Conservation (phyloP, 108 stramenopile genomes). For the Cyclotella sp. region DNA sequence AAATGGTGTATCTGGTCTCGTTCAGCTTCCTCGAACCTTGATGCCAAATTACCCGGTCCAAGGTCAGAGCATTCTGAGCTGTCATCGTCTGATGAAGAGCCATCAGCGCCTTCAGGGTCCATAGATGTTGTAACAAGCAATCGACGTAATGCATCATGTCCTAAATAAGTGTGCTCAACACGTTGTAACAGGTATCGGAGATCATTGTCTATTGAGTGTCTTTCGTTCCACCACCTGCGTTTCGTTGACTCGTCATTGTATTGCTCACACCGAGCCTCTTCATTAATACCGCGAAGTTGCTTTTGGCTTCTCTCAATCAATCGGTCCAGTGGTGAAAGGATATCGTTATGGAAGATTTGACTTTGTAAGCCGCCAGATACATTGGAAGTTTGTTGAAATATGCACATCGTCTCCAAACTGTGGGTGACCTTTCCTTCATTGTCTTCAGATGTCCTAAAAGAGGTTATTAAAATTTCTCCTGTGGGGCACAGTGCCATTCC, state of each 20-base stretch:
- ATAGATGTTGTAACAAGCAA: conserved; percentile 21
- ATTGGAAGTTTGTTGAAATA: conserved; percentile 35
- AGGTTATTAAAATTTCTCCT: conserved; percentile 66
- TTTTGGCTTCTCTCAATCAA: conserved; percentile 70
- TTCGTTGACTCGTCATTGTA: conserved; percentile 57
- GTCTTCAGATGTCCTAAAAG: conserved; percentile 9
- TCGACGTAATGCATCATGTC: conserved; percentile 16
- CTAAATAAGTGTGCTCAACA: conserved; percentile 60
- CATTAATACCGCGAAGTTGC: conserved; percentile 70
- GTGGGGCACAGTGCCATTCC: conserved; percentile 65
- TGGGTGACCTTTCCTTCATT: neutral
- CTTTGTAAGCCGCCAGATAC: neutral
- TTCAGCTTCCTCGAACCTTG: conserved; percentile 71
- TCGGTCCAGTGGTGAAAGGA: conserved; percentile 71
- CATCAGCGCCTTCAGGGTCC: neutral
- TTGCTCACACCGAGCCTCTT: conserved; percentile 41
- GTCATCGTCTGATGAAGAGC: conserved; percentile 30
- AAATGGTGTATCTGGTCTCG: conserved; percentile 6
- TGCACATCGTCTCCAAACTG: conserved; percentile 39
- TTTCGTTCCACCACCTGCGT: conserved; percentile 78
- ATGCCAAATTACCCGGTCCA: conserved; percentile 57
- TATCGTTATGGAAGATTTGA: conserved; percentile 29
- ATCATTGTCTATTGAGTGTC: conserved; percentile 65
- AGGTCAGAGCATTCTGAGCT: conserved; percentile 49
- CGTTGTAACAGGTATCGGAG: conserved; percentile 54